phyloP scores from a whole-genome alignment of 2,329 filamentous ascomycete genomes.

The Botrytis deweyae region DNA sequence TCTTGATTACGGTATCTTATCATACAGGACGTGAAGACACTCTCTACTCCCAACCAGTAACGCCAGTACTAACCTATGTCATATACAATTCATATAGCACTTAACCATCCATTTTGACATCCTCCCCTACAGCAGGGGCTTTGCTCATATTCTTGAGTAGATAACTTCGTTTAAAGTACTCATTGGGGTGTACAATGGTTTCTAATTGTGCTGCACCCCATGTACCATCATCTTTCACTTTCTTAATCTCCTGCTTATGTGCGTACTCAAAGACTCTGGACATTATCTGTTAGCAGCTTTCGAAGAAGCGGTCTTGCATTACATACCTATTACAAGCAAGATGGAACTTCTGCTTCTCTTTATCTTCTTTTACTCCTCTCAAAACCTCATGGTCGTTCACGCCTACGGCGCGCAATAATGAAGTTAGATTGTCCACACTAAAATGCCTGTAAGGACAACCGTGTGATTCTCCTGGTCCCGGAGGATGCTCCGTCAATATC shows the following conservation, averaged over 20 bases:
- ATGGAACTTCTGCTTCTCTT: constrained; percentile 84
- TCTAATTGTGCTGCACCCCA: constrained; percentile 78
- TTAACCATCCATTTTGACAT: constrained; percentile 21
- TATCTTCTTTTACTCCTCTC: constrained; percentile 82
- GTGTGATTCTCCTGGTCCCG: constrained; percentile 83
- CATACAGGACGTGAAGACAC: not conserved
- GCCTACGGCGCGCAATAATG: constrained; percentile 74
- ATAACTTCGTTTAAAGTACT: constrained; percentile 95
- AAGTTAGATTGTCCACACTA: constrained; percentile 77
- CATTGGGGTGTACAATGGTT: constrained; percentile 95
- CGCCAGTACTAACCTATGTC: constrained; percentile 14
- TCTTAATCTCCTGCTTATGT: constrained; percentile 76
- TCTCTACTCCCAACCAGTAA: not conserved
- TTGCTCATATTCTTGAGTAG: constrained; percentile 73
- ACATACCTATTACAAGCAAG: constrained; percentile 86
- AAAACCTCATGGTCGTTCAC: constrained; percentile 76
- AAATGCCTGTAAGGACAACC: constrained; percentile 98
- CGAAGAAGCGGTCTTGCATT: constrained; percentile 14
- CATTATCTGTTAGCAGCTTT: not conserved
- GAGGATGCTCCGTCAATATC: constrained; percentile 84
- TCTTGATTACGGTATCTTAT: constrained; percentile 1
- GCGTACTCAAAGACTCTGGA: constrained; percentile 79
- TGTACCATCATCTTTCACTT: constrained; percentile 70
- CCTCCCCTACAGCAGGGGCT: constrained; percentile 19
- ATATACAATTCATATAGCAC: constrained; percentile 9